Percentiles rank a stretch among this genome's conserved stretches.
phyloP scores from a whole-genome alignment of 805 yeast genomes.

The Kuraishia floccosa region DNA sequence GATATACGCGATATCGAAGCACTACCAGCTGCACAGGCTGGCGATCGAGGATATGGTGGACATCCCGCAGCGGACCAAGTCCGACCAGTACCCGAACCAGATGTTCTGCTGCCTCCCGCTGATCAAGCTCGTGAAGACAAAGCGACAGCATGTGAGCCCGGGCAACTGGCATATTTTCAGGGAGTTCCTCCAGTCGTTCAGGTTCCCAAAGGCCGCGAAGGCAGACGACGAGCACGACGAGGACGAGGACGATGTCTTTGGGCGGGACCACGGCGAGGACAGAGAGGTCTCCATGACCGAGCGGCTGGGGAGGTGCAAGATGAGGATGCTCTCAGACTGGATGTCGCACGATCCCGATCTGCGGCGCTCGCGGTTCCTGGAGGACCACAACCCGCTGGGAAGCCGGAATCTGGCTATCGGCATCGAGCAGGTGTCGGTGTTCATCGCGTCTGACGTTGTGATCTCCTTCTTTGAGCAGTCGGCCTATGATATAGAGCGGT shows the following conservation, averaged over 20 bases:
- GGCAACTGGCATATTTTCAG: conserved; percentile 1
- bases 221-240: conserved; percentile 1
- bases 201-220: too few relatives aligned
- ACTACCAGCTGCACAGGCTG: conserved; percentile 37
- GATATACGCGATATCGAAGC: conserved; percentile 30
- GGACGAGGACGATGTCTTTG: not conserved
- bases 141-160: conserved; percentile 4
- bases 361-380: conserved; percentile 18
- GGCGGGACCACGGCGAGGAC: not conserved
- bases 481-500: conserved; percentile 39
- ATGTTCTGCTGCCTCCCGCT: conserved; percentile 45
- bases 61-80: conserved; percentile 48
- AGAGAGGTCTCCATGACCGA: conserved; percentile 8
- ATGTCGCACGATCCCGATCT: conserved; percentile 9
- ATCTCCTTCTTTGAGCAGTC: conserved; percentile 48
- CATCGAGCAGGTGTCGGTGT: conserved; percentile 44
- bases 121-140: conserved; percentile 27
- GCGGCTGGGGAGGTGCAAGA: conserved; percentile 12
- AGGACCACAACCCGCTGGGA: conserved; percentile 31
- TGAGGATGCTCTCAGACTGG: conserved; percentile 22
- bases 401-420: conserved; percentile 32
- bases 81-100: conserved; percentile 39
- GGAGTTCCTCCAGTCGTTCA: conserved; percentile 1
- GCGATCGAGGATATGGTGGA: conserved; percentile 56
- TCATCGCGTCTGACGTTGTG: conserved; percentile 32